Evolutionary conservation across 805 yeast species (phyloP).

Genomic region (Saccharomycopsis fermentans): DNA sequence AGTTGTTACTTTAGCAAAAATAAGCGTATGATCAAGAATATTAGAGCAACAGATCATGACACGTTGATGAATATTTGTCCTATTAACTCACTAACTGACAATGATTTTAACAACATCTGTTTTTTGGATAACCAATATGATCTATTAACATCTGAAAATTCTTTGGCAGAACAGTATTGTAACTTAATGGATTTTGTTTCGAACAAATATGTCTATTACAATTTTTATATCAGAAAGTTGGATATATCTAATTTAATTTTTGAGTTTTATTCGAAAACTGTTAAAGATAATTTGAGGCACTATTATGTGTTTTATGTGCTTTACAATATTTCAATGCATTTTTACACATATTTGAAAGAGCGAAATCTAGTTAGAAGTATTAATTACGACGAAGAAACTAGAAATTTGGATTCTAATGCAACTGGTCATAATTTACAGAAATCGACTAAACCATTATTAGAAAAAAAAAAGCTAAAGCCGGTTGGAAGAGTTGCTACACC

Average conservation of each 20-base stretch:
- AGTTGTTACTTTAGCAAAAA: slow-evolving; percentile 4
- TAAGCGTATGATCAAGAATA: slow-evolving; percentile 2
- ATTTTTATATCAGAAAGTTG: slow-evolving; percentile 12
- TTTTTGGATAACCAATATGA: slow-evolving; percentile 9
- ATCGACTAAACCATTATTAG: background rate
- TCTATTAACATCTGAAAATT: background rate
- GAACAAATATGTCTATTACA: slow-evolving; percentile 12
- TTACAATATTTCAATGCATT: slow-evolving; percentile 14
- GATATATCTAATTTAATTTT: slow-evolving; percentile 15
- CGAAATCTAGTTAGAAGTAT: slow-evolving; percentile 11
- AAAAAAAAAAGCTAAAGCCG: background rate
- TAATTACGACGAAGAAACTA: background rate
- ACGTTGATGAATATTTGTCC: background rate
- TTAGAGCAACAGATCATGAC: background rate
- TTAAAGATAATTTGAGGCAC: slow-evolving; percentile 4
- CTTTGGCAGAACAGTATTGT: background rate
- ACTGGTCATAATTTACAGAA: background rate
- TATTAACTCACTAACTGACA: slow-evolving; percentile 1
- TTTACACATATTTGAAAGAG: slow-evolving; percentile 16
- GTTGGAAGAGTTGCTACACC: background rate
- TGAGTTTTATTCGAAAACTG: slow-evolving; percentile 14
- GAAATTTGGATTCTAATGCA: background rate
- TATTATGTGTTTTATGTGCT: slow-evolving; percentile 17
- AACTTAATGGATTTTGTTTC: slow-evolving; percentile 6
- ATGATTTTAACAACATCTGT: slow-evolving; percentile 9